Percentiles rank a stretch among this genome's conserved stretches.
phyloP scores from a whole-genome alignment of 768 basidiomycete species.

The Astraeus odoratus region DNA sequence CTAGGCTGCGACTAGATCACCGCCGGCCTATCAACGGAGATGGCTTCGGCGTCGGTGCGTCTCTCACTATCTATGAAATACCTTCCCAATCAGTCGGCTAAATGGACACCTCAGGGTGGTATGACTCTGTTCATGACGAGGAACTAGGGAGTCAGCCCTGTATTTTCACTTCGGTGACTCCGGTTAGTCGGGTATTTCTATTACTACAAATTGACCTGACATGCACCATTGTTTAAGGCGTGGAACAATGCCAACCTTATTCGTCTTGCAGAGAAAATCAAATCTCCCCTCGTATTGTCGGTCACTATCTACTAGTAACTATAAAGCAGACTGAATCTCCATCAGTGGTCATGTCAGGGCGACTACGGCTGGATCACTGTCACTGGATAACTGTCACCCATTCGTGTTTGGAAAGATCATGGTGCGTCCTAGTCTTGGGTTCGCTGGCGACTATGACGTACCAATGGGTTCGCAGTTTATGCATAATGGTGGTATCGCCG shows the following conservation, averaged over 20 bases:
- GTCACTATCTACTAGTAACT: conserved; percentile 19
- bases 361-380: conserved; percentile 87
- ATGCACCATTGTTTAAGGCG: conserved; percentile 44
- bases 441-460: background rate
- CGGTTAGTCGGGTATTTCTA: conserved; percentile 37
- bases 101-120: conserved; percentile 63
- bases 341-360: conserved; percentile 85
- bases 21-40: conserved; percentile 90
- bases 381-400: conserved; percentile 91
- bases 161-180: conserved; percentile 93
- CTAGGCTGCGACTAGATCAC: conserved; percentile 74
- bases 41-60: conserved; percentile 90
- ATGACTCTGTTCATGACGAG: conserved; percentile 78
- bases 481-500: conserved; percentile 93
- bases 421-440: conserved; percentile 41
- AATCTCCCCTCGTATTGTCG: conserved; percentile 91
- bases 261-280: conserved; percentile 95
- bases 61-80: background rate
- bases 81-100: background rate
- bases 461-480: conserved; percentile 59
- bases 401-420: conserved; percentile 89
- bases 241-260: conserved; percentile 95
- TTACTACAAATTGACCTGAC: conserved; percentile 7
- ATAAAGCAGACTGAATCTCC: conserved; percentile 3
- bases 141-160: conserved; percentile 86